Percentiles rank a stretch among this genome's conserved stretches.
Evolutionary conservation across 768 basidiomycete species (phyloP).

Genomic region (Collybiopsis confluens): DNA sequence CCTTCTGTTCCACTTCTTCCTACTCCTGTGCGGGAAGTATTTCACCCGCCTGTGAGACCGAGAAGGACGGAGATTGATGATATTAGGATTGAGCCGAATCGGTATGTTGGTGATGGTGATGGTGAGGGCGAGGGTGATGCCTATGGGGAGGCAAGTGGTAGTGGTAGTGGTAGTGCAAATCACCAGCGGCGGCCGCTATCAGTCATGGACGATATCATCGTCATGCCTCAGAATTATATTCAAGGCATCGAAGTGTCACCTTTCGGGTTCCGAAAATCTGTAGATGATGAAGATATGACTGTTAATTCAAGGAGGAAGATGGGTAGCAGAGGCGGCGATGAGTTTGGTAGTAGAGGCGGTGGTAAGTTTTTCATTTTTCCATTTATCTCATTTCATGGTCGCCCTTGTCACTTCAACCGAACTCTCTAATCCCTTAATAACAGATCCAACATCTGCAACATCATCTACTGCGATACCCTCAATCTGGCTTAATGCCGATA

Average conservation of each 20-base stretch:
- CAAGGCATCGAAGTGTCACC: background rate
- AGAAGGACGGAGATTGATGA: conserved; percentile 6
- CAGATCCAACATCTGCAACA: no score
- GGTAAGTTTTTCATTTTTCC: background rate
- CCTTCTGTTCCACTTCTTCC: background rate
- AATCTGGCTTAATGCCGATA: conserved; percentile 8
- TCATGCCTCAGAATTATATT: background rate
- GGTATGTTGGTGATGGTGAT: background rate
- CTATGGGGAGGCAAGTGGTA: no score
- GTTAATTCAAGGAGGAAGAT: conserved; percentile 1
- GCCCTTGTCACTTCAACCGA: no score
- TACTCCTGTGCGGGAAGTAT: background rate
- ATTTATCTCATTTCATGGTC: no score
- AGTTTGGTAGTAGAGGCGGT: no score
- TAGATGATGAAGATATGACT: background rate
- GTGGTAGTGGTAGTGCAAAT: no score
- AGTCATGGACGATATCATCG: conserved; percentile 4
- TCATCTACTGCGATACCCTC: no score
- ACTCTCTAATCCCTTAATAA: no score
- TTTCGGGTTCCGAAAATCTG: background rate
- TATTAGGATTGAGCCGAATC: background rate
- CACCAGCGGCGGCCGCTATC: background rate
- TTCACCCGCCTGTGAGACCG: background rate
- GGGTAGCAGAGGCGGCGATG: no score
- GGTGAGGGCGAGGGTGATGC: background rate